Evolutionary conservation across 2,329 filamentous ascomycete species (phyloP).

Genomic region (Fusarium sp.): DNA sequence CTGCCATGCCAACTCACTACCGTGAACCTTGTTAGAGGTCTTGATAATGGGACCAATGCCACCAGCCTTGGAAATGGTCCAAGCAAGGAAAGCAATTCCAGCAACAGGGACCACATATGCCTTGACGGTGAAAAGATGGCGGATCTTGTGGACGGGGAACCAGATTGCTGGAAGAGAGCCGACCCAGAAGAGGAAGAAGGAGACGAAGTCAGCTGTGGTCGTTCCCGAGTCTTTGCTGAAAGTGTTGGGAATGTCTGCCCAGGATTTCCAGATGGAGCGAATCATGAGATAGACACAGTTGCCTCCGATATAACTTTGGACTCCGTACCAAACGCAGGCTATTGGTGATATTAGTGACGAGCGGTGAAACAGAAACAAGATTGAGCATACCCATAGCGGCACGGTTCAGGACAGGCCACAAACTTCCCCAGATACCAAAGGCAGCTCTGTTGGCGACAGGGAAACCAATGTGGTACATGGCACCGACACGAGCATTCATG

Average conservation of each 20-base stretch:
- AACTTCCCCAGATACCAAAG: slow-evolving; percentile 89
- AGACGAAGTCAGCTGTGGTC: slow-evolving; percentile 79
- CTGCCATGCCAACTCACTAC: slow-evolving; percentile 81
- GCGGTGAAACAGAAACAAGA: not conserved
- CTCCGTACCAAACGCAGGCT: slow-evolving; percentile 89
- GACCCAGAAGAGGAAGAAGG: slow-evolving; percentile 91
- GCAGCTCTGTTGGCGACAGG: slow-evolving; percentile 82
- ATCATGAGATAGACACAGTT: slow-evolving; percentile 92
- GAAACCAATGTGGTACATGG: slow-evolving; percentile 90
- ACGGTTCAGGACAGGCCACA: slow-evolving; percentile 91
- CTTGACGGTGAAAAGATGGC: slow-evolving; percentile 92
- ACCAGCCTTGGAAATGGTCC: slow-evolving; percentile 84
- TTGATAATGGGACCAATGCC: slow-evolving; percentile 86
- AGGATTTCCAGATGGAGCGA: slow-evolving; percentile 81
- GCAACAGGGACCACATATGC: slow-evolving; percentile 85
- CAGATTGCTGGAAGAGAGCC: slow-evolving; percentile 85
- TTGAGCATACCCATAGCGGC: slow-evolving; percentile 75
- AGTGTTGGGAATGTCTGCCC: slow-evolving; percentile 74
- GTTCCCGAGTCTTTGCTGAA: slow-evolving; percentile 76
- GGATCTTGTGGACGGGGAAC: slow-evolving; percentile 89
- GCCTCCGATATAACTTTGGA: slow-evolving; percentile 87
- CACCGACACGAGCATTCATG: slow-evolving; percentile 84
- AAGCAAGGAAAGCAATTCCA: slow-evolving; percentile 88
- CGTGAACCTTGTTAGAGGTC: slow-evolving; percentile 72
- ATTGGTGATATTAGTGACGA: slow-evolving; percentile 19